Evolutionary conservation across 1,284 basidiomycete genomes (phyloP).

Genomic region (Ceratobasidium sp.): DNA sequence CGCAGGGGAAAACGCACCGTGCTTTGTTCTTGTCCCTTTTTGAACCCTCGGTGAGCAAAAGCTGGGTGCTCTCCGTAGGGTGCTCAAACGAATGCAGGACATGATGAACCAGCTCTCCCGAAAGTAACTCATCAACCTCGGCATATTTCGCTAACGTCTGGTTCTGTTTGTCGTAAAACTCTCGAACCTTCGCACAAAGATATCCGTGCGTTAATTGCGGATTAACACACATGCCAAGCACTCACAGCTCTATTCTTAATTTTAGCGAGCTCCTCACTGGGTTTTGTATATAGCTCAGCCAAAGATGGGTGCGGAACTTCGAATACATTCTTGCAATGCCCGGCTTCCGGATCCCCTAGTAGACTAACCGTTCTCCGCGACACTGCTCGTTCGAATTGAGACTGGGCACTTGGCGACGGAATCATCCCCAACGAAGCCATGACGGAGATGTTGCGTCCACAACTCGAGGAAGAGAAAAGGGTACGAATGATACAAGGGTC

Average conservation of each 20-base stretch:
- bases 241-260: slow-evolving; percentile 18
- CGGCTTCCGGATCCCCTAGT: slow-evolving; percentile 19
- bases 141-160: slow-evolving; percentile 24
- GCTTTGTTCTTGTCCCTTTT: slow-evolving; percentile 22
- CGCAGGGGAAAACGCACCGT: not conserved
- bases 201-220: not conserved
- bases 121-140: slow-evolving; percentile 27
- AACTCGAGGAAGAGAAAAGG: not conserved
- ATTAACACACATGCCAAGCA: not conserved
- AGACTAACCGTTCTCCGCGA: slow-evolving; percentile 22
- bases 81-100: slow-evolving; percentile 26
- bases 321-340: slow-evolving; percentile 10
- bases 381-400: not conserved
- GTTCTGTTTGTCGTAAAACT: slow-evolving; percentile 31
- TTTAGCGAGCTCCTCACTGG: not conserved
- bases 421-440: slow-evolving; percentile 13
- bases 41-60: slow-evolving; percentile 6
- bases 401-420: not conserved
- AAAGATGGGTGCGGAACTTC: slow-evolving; percentile 23
- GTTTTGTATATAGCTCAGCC: not conserved
- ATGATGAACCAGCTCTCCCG: slow-evolving; percentile 26
- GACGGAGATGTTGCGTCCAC: not conserved
- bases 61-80: slow-evolving; percentile 14
- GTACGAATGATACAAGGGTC: not conserved
- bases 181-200: slow-evolving; percentile 14